Evolutionary conservation across 2,329 filamentous ascomycete species (phyloP).

Genomic region (Trichoderma koningiopsis): DNA sequence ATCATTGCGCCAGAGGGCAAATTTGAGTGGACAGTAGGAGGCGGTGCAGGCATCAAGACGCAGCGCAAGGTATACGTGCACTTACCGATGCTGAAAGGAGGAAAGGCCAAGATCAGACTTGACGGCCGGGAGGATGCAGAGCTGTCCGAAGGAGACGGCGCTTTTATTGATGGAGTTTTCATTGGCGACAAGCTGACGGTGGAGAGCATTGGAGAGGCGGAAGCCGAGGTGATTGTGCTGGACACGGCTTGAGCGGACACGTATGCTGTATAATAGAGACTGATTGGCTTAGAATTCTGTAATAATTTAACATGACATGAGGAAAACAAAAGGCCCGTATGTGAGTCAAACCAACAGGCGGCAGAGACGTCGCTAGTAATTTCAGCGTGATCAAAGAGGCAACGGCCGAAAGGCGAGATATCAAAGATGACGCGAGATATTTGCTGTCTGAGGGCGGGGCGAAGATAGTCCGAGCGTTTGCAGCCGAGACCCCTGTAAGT

Average conservation of each 20-base stretch:
- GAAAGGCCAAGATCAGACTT: constrained; percentile 70
- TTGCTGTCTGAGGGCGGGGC: not conserved
- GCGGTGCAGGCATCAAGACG: constrained; percentile 50
- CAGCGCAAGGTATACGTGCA: constrained; percentile 79
- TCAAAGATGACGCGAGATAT: not conserved
- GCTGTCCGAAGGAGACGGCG: constrained; percentile 77
- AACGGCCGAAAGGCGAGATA: constrained; percentile 6
- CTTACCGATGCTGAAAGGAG: constrained; percentile 76
- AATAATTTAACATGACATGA: constrained; percentile 5
- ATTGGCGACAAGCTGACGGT: constrained; percentile 65
- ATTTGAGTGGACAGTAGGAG: constrained; percentile 75
- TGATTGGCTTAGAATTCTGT: not conserved
- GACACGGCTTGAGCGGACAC: constrained; percentile 49
- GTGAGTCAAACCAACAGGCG: constrained; percentile 15
- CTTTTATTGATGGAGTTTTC: constrained; percentile 68
- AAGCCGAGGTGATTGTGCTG: constrained; percentile 69
- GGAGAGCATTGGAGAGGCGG: constrained; percentile 68
- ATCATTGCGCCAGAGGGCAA: constrained; percentile 66
- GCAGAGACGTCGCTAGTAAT: constrained; percentile 7
- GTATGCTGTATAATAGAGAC: not conserved
- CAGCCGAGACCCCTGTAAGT: constrained; percentile 1
- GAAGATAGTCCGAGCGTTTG: not conserved
- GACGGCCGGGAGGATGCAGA: constrained; percentile 65
- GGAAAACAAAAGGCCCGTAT: constrained; percentile 15
- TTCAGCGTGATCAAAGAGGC: constrained; percentile 17